Evolutionary conservation across 306 rosid genomes (phyloP).

Genomic region (Cucurbita maxima): DNA sequence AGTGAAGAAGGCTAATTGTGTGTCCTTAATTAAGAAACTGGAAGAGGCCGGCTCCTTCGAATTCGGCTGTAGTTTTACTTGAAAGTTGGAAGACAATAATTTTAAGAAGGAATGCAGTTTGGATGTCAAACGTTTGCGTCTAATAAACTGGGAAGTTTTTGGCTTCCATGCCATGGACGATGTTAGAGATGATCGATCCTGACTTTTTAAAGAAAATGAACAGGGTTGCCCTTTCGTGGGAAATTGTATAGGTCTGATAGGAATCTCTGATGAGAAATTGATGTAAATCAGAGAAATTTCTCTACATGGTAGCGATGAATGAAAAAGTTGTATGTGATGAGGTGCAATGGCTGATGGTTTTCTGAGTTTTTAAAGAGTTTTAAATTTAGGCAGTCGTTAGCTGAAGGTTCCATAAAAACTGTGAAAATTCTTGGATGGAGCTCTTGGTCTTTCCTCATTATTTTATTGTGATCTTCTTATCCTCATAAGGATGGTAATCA

Average conservation of each 20-base stretch:
- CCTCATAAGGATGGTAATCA: conserved; percentile 21
- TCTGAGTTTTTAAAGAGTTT: background rate
- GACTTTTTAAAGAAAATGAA: background rate
- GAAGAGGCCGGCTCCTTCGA: background rate
- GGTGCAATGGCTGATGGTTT: background rate
- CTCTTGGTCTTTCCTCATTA: conserved; percentile 15
- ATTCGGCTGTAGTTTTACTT: background rate
- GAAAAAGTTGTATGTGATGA: background rate
- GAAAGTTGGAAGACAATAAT: background rate
- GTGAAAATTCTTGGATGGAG: conserved; percentile 20
- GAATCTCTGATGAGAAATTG: background rate
- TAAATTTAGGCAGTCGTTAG: background rate
- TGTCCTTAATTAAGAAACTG: background rate
- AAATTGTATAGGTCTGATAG: background rate
- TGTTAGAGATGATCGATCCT: background rate
- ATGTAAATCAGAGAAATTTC: background rate
- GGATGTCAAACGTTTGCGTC: background rate
- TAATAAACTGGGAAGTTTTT: background rate
- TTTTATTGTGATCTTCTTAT: conserved; percentile 13
- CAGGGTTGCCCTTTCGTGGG: background rate
- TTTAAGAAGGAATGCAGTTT: background rate
- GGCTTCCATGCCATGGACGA: background rate
- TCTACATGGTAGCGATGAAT: background rate
- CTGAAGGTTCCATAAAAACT: conserved; percentile 15
- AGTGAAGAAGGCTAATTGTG: background rate